Conservation (phyloP, 2,329 filamentous ascomycete genomes). For the Verticillium dahliae region DNA sequence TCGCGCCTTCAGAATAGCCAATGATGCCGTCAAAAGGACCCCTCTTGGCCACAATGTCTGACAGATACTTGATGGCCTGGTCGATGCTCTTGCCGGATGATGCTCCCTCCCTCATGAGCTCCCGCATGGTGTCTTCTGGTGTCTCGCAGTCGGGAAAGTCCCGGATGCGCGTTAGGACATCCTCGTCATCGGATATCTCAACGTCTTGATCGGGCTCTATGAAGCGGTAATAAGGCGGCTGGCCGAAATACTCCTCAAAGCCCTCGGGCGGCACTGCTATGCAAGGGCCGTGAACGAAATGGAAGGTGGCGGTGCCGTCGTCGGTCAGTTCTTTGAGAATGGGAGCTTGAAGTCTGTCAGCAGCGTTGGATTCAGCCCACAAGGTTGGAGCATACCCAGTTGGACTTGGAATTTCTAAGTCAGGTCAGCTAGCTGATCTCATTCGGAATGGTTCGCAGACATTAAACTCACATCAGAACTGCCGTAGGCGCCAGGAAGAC, state of each 20-base stretch:
- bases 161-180: conserved; percentile 43
- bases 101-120: conserved; percentile 34
- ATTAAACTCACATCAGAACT: conserved; percentile 41
- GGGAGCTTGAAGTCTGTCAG: conserved; percentile 32
- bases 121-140: conserved; percentile 49
- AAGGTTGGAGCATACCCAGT: conserved; percentile 27
- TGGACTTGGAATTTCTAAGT: conserved; percentile 49
- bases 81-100: conserved; percentile 30
- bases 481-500: conserved; percentile 51
- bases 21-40: conserved; percentile 47
- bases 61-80: conserved; percentile 32
- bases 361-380: background rate
- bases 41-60: conserved; percentile 36
- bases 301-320: conserved; percentile 39
- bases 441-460: conserved; percentile 3
- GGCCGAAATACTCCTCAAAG: conserved; percentile 51
- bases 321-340: conserved; percentile 39
- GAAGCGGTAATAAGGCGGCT: conserved; percentile 48
- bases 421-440: conserved; percentile 7
- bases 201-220: conserved; percentile 42
- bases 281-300: conserved; percentile 45
- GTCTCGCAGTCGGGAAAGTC: conserved; percentile 46
- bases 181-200: conserved; percentile 32
- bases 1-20: conserved; percentile 56
- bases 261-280: conserved; percentile 42